These are phyloP conservation scores for Erucastrum elatum DNA, from an alignment of 345 rosid genomes.

Conservation along the genomic window DNA sequence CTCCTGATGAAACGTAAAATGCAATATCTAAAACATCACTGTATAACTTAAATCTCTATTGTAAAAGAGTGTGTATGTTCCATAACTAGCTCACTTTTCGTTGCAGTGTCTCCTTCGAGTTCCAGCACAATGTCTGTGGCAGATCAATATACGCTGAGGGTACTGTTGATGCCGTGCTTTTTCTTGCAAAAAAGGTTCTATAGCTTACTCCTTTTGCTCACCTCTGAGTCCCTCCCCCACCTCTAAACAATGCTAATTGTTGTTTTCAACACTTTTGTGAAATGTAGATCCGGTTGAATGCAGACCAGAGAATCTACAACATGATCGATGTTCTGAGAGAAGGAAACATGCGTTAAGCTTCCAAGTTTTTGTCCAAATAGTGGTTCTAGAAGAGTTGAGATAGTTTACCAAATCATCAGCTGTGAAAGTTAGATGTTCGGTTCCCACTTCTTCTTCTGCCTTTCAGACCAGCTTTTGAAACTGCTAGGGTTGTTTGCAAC, in stretches of 20 bases:
- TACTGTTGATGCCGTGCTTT: conserved; percentile 80
- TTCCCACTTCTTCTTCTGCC: neutral
- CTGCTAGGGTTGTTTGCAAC: neutral
- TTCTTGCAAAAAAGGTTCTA: conserved; percentile 83
- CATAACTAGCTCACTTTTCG: neutral
- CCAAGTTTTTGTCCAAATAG: conserved; percentile 9
- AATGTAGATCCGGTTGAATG: conserved; percentile 61
- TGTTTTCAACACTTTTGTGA: conserved; percentile 7
- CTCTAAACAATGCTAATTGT: neutral
- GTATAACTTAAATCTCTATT: neutral
- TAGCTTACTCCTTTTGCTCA: neutral
- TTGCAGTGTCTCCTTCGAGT: conserved; percentile 81
- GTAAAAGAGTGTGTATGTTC: neutral
- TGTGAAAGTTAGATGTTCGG: no score
- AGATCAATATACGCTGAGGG: conserved; percentile 96
- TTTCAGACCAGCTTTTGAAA: neutral
- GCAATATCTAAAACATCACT: conserved; percentile 10
- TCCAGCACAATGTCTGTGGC: conserved; percentile 97
- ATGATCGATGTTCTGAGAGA: conserved; percentile 86
- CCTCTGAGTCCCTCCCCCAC: neutral
- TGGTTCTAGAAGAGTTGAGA: conserved; percentile 28
- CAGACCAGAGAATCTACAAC: conserved; percentile 69
- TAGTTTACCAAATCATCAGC: conserved; percentile 17
- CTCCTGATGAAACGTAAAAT: conserved; percentile 83
- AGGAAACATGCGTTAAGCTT: conserved; percentile 66